Percentiles rank a stretch among this genome's conserved stretches.
Evolutionary conservation across 2,329 filamentous ascomycete species (phyloP).

Genomic region (Nothomitra cinnamomea): DNA sequence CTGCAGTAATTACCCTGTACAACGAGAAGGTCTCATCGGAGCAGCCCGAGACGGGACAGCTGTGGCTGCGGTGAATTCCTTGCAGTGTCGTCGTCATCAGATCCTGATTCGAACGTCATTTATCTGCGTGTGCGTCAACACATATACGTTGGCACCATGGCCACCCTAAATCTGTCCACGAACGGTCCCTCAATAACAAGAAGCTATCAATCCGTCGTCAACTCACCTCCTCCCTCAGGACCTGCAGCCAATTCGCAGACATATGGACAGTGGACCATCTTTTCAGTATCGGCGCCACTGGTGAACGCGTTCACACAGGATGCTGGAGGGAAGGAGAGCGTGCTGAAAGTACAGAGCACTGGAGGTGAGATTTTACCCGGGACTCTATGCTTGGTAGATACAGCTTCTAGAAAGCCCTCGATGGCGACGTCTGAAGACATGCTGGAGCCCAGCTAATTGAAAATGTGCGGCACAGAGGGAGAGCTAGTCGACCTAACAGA

Average conservation of each 20-base stretch:
- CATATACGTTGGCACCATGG: conserved; percentile 35
- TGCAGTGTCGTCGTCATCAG: too few relatives aligned
- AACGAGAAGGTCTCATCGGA: too few relatives aligned
- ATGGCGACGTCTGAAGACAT: too few relatives aligned
- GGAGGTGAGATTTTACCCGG: conserved; percentile 43
- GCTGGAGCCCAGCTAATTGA: conserved; percentile 13
- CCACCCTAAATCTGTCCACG: conserved; percentile 61
- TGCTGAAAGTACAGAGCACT: conserved; percentile 83
- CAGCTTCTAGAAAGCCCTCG: too few relatives aligned
- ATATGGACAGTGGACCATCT: conserved; percentile 83
- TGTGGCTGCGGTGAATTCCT: too few relatives aligned
- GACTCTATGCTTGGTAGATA: neutral
- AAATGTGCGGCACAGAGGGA: conserved; percentile 43
- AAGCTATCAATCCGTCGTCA: conserved; percentile 49
- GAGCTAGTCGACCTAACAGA: conserved; percentile 81
- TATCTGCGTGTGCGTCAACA: neutral
- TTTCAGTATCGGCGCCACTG: conserved; percentile 81
- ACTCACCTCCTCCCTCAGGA: conserved; percentile 38
- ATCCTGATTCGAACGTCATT: too few relatives aligned
- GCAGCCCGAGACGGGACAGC: too few relatives aligned
- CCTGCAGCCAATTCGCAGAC: conserved; percentile 53
- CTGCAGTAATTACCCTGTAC: too few relatives aligned
- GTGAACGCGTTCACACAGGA: conserved; percentile 82
- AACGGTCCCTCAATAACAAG: conserved; percentile 35
- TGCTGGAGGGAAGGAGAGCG: conserved; percentile 70